These are phyloP conservation scores for Viridothelium virens DNA, from an alignment of 495 filamentous ascomycete species.

Conservation along the genomic window DNA sequence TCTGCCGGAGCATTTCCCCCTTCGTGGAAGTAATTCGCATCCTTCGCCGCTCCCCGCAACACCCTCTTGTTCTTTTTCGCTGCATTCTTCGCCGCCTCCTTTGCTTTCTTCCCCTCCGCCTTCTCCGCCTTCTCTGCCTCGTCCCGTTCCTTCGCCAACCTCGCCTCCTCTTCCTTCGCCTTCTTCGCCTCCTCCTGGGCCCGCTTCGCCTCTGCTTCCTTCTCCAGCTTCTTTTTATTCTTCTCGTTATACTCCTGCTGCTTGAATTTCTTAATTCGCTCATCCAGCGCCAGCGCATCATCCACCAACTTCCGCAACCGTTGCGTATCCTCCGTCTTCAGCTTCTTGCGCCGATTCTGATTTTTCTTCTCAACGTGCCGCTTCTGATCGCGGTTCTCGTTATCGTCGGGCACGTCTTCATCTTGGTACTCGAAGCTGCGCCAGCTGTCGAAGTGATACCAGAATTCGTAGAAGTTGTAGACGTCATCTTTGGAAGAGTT, in stretches of 20 bases:
- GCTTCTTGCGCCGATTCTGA: conserved; percentile 93
- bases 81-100: conserved; percentile 94
- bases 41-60: conserved; percentile 82
- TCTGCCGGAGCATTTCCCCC: conserved; percentile 59
- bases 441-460: conserved; percentile 99
- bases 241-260: conserved; percentile 84
- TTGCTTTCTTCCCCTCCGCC: conserved; percentile 86
- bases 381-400: conserved; percentile 98
- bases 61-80: conserved; percentile 99
- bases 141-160: conserved; percentile 71
- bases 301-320: conserved; percentile 85
- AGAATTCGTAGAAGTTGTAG: conserved; percentile 97
- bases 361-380: conserved; percentile 97
- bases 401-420: conserved; percentile 97
- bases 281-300: conserved; percentile 69
- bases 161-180: conserved; percentile 69
- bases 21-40: conserved; percentile 82
- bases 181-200: conserved; percentile 69
- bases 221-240: conserved; percentile 85
- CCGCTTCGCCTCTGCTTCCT: conserved; percentile 84
- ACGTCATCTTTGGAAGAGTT: conserved; percentile 81
- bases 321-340: conserved; percentile 93
- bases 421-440: conserved; percentile 95
- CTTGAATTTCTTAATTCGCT: conserved; percentile 94
- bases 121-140: conserved; percentile 73